phyloP scores from a whole-genome alignment of 2,329 filamentous ascomycete species.

The Pezicula radicicola region DNA sequence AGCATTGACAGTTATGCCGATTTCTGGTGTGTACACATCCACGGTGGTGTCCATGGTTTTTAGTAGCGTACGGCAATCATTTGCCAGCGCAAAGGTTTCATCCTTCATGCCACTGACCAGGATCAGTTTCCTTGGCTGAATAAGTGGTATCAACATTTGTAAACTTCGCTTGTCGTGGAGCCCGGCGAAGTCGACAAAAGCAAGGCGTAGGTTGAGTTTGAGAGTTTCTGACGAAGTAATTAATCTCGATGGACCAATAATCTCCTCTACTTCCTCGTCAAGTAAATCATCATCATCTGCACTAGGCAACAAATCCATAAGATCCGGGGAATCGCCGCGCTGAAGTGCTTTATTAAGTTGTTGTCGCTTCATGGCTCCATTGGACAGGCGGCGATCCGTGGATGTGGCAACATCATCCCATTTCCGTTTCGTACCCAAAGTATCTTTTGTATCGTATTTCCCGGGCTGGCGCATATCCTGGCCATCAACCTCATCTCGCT shows the following conservation, averaged over 20 bases:
- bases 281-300: conserved; percentile 53
- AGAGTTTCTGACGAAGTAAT: conserved; percentile 62
- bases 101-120: conserved; percentile 77
- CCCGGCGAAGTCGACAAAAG: conserved; percentile 88
- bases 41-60: conserved; percentile 44
- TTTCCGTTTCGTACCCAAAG: conserved; percentile 87
- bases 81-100: conserved; percentile 76
- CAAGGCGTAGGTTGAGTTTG: conserved; percentile 70
- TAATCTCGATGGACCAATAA: conserved; percentile 71
- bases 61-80: conserved; percentile 72
- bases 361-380: conserved; percentile 57
- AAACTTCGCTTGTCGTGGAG: conserved; percentile 91
- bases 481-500: conserved; percentile 73
- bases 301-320: conserved; percentile 39
- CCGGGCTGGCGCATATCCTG: conserved; percentile 54
- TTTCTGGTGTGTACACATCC: conserved; percentile 77
- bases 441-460: conserved; percentile 50
- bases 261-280: conserved; percentile 52
- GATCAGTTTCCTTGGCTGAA: conserved; percentile 91
- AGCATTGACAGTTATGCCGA: conserved; percentile 77
- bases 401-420: conserved; percentile 70
- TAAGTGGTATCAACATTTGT: conserved; percentile 91
- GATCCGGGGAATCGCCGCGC: conserved; percentile 27
- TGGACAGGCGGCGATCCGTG: conserved; percentile 35
- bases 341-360: conserved; percentile 38